Conservation (phyloP, 441 rosid genomes). For the Eutrema salsugineum region DNA sequence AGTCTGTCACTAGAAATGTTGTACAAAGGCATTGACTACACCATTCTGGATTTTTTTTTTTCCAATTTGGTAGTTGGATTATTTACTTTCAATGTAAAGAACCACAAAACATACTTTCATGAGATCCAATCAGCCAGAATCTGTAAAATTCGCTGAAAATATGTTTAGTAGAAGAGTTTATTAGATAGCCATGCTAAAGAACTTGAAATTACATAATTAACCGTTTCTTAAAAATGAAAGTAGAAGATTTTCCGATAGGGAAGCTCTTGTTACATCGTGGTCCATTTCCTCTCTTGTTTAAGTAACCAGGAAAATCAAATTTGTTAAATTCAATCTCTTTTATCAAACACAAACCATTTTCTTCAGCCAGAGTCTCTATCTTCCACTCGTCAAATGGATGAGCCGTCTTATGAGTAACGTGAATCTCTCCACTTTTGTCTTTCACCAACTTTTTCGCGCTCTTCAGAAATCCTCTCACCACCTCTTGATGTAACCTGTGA, state of each 20-base stretch:
- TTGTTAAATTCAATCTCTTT: background rate
- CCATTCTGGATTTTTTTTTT: too few species aligned
- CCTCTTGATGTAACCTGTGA: conserved; percentile 20
- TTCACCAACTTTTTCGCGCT: conserved; percentile 25
- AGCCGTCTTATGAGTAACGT: conserved; percentile 24
- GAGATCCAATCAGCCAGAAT: too few species aligned
- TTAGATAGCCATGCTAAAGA: background rate
- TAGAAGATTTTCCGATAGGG: conserved; percentile 22
- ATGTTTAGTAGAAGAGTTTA: too few species aligned
- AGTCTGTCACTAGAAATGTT: too few species aligned
- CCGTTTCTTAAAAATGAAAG: conserved; percentile 27
- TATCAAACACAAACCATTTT: background rate
- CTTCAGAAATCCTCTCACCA: conserved; percentile 33
- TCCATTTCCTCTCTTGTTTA: conserved; percentile 29
- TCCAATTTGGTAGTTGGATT: background rate
- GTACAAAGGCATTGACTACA: too few species aligned
- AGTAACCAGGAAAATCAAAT: conserved; percentile 28
- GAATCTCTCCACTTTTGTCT: conserved; percentile 29
- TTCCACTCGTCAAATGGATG: conserved; percentile 24
- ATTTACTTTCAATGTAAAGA: too few species aligned
- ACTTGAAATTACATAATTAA: background rate
- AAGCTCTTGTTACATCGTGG: background rate
- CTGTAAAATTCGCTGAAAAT: too few species aligned
- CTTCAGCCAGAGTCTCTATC: conserved; percentile 10
- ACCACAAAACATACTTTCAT: background rate